Conservation (phyloP, 2,329 filamentous ascomycete species). For the Diaporthe velutina region DNA sequence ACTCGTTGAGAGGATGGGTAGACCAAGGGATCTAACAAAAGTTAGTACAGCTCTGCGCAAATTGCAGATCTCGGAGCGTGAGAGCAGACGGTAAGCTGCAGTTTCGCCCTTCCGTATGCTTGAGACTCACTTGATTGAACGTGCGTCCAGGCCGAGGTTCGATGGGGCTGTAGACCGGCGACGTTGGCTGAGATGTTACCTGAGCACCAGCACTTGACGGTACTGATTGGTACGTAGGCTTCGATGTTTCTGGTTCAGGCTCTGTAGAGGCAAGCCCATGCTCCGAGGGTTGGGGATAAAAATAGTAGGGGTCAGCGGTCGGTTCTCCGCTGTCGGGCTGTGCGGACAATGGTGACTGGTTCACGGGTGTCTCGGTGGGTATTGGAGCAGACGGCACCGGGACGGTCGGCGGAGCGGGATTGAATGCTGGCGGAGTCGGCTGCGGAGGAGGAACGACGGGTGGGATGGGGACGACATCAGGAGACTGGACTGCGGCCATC, state of each 20-base stretch:
- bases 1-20: conserved; percentile 35
- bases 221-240: conserved; percentile 4
- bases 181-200: conserved; percentile 10
- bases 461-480: conserved; percentile 23
- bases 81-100: too few species aligned
- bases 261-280: not conserved
- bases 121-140: conserved; percentile 18
- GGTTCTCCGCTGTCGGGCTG: conserved; percentile 9
- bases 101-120: not conserved
- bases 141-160: conserved; percentile 21
- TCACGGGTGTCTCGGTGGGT: conserved; percentile 9
- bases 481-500: conserved; percentile 29
- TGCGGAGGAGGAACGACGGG: conserved; percentile 30
- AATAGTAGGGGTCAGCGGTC: not conserved
- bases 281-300: conserved; percentile 15
- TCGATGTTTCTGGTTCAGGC: not conserved
- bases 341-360: conserved; percentile 15
- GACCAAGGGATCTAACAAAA: conserved; percentile 32
- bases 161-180: conserved; percentile 23
- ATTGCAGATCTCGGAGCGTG: not conserved
- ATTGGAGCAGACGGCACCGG: conserved; percentile 13
- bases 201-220: conserved; percentile 3
- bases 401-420: conserved; percentile 9
- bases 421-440: conserved; percentile 26
- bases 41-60: not conserved